Conservation (phyloP, 2,329 filamentous ascomycete species). For the Lasiodiplodia theobromae region DNA sequence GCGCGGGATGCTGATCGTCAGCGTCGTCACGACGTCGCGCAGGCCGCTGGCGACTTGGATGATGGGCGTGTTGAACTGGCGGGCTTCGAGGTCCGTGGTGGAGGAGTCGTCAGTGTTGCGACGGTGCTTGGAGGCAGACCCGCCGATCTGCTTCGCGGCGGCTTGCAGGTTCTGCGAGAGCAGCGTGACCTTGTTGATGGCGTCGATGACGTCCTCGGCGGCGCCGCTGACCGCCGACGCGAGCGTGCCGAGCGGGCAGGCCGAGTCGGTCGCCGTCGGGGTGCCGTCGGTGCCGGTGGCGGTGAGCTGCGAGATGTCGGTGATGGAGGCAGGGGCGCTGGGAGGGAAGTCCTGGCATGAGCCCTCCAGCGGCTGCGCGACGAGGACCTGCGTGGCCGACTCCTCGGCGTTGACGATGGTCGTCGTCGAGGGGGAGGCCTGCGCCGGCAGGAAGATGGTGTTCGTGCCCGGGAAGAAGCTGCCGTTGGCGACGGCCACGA, state of each 20-base stretch:
- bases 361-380: slow-evolving; percentile 25
- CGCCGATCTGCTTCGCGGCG: slow-evolving; percentile 30
- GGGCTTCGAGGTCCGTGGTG: background rate
- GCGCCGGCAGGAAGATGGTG: slow-evolving; percentile 28
- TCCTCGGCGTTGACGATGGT: slow-evolving; percentile 18
- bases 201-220: slow-evolving; percentile 32
- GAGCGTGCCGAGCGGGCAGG: slow-evolving; percentile 31
- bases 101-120: too few relatives aligned
- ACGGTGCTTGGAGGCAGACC: background rate
- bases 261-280: background rate
- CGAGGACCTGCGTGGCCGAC: slow-evolving; percentile 30
- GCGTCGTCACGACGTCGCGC: background rate
- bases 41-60: slow-evolving; percentile 28
- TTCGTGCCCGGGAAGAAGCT: slow-evolving; percentile 29
- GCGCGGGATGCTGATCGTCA: slow-evolving; percentile 10
- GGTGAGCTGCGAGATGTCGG: background rate
- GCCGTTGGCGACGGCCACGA: slow-evolving; percentile 27
- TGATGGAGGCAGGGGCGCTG: background rate
- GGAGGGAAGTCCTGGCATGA: slow-evolving; percentile 24
- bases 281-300: background rate
- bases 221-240: slow-evolving; percentile 16
- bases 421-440: slow-evolving; percentile 20
- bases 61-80: slow-evolving; percentile 7
- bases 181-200: slow-evolving; percentile 32
- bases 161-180: slow-evolving; percentile 31